Evolutionary conservation across 805 yeast species (phyloP).

Genomic region (Jamesozyma jinghongensis): DNA sequence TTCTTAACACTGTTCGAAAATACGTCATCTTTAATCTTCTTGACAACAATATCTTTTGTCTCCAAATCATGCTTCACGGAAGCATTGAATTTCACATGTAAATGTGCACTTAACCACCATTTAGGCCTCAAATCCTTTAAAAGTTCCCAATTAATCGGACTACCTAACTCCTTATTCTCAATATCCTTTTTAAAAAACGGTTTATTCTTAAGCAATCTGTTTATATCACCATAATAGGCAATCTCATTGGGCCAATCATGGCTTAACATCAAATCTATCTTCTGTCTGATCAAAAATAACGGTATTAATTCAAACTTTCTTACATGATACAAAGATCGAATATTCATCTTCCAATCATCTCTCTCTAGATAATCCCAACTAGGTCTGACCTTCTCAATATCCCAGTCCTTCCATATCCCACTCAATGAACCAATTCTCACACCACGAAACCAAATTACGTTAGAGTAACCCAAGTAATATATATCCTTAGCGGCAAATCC

Average conservation of each 20-base stretch:
- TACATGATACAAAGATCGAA: conserved; percentile 46
- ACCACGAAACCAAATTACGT: conserved; percentile 67
- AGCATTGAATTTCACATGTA: conserved; percentile 71
- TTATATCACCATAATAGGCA: conserved; percentile 52
- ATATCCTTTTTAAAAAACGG: conserved; percentile 64
- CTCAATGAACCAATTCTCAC: conserved; percentile 71
- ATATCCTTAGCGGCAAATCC: conserved; percentile 92
- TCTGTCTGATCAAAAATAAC: conserved; percentile 34
- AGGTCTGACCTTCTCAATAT: conserved; percentile 37
- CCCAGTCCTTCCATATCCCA: conserved; percentile 62
- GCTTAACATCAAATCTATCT: conserved; percentile 51
- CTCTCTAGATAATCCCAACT: conserved; percentile 40
- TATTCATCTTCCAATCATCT: conserved; percentile 21
- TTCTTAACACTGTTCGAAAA: too few species aligned
- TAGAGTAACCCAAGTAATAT: conserved; percentile 73
- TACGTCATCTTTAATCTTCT: neutral
- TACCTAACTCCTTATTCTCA: conserved; percentile 53
- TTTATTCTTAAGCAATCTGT: conserved; percentile 44
- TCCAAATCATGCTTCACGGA: conserved; percentile 30
- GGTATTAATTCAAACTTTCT: conserved; percentile 50
- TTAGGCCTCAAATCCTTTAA: conserved; percentile 49
- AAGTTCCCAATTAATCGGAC: conserved; percentile 52
- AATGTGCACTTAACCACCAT: conserved; percentile 83
- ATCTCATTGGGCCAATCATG: conserved; percentile 96
- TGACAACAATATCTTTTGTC: too few species aligned